phyloP scores from a whole-genome alignment of 768 basidiomycete species.

The Leccinellum rugosiceps region DNA sequence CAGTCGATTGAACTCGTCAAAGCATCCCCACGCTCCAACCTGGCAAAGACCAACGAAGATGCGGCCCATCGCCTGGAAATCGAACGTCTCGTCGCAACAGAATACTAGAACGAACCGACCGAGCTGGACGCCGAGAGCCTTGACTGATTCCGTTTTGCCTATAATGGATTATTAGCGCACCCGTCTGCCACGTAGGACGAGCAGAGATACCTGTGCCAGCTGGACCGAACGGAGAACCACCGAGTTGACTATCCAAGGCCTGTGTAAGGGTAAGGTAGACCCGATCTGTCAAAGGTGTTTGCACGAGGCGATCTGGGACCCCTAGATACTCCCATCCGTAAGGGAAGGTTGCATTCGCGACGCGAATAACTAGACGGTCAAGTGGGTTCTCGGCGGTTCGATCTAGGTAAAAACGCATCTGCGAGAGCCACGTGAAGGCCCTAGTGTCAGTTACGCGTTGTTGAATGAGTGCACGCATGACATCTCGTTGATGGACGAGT shows the following conservation, averaged over 20 bases:
- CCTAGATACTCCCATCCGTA: slow-evolving; percentile 99
- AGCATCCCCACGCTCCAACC: slow-evolving; percentile 99
- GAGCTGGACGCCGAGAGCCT: slow-evolving; percentile 95
- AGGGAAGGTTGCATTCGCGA: slow-evolving; percentile 89
- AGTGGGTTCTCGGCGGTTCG: slow-evolving; percentile 66
- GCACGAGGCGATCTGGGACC: slow-evolving; percentile 93
- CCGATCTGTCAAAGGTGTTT: slow-evolving; percentile 95
- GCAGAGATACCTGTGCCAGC: slow-evolving; percentile 80
- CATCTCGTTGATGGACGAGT: slow-evolving; percentile 96
- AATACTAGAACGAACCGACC: slow-evolving; percentile 99
- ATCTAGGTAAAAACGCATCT: slow-evolving; percentile 98
- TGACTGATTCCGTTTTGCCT: slow-evolving; percentile 99
- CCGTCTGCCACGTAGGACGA: background rate
- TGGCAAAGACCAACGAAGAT: slow-evolving; percentile 99
- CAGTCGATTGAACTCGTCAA: slow-evolving; percentile 96
- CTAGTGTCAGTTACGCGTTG: slow-evolving; percentile 60
- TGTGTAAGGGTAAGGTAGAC: slow-evolving; percentile 97
- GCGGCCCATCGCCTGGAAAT: slow-evolving; percentile 99
- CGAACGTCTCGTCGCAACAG: slow-evolving; percentile 99
- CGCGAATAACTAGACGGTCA: slow-evolving; percentile 74
- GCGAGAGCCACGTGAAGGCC: slow-evolving; percentile 90
- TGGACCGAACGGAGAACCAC: slow-evolving; percentile 97
- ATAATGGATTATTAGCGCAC: slow-evolving; percentile 6
- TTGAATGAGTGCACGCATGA: slow-evolving; percentile 75
- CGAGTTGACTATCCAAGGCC: slow-evolving; percentile 90